A percentile compares a stretch with the other conserved stretches of the same genome.
These are phyloP conservation scores for Zizania palustris DNA, from an alignment of 202 grass and related monocot species.

Conservation along the genomic window DNA sequence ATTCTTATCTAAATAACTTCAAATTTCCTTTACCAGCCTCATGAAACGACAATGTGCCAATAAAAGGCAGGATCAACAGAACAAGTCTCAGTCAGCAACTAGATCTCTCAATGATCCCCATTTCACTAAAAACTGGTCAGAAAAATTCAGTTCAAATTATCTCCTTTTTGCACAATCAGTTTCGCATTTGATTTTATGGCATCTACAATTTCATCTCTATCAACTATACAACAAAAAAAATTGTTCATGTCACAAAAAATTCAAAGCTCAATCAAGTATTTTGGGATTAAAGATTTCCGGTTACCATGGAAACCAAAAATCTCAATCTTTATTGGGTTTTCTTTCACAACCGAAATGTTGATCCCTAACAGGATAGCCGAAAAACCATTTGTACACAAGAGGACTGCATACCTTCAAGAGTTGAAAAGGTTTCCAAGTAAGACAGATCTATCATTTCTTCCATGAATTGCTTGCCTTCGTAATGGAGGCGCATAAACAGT, in stretches of 20 bases:
- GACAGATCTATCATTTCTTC: slow-evolving; percentile 65
- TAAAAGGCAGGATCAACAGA: background rate
- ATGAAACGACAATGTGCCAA: slow-evolving; percentile 14
- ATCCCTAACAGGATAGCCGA: background rate
- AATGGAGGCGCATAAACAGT: slow-evolving; percentile 85
- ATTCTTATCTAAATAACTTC: slow-evolving; percentile 1
- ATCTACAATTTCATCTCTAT: background rate
- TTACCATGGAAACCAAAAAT: background rate
- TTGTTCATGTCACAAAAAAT: background rate
- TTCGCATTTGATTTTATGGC: background rate
- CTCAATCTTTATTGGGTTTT: background rate
- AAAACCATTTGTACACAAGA: slow-evolving; percentile 10
- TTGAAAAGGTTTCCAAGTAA: slow-evolving; percentile 67
- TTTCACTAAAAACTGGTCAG: too few relatives aligned
- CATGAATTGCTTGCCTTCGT: slow-evolving; percentile 61
- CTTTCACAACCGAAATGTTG: background rate
- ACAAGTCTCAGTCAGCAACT: background rate
- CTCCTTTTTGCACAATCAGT: background rate
- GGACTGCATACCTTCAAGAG: slow-evolving; percentile 46
- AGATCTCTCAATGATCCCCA: background rate
- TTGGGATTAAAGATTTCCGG: background rate
- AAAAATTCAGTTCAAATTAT: background rate
- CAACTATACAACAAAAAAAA: background rate
- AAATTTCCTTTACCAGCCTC: slow-evolving; percentile 1
- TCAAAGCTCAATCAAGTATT: background rate